Evolutionary conservation across 257 asterid genomes (phyloP).

Genomic region (Solanum tarijense): DNA sequence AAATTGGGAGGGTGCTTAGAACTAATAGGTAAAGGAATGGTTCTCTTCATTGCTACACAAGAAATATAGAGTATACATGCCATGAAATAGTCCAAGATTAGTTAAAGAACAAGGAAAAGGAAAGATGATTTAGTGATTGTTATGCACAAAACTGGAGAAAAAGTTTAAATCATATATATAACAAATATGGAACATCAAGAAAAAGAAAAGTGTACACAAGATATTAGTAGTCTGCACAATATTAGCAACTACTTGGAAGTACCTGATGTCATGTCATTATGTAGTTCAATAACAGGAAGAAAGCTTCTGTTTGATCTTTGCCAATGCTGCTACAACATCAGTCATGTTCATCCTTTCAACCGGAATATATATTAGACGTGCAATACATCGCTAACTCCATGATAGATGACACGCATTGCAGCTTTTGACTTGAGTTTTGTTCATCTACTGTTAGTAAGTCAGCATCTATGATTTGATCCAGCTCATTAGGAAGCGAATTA

Average conservation of each 20-base stretch:
- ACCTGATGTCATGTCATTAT: background rate
- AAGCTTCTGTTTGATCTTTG: constrained; percentile 3
- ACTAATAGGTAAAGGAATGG: background rate
- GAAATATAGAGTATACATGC: background rate
- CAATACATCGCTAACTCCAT: constrained; percentile 4
- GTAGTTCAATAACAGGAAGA: background rate
- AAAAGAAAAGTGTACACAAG: background rate
- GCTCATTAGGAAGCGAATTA: background rate
- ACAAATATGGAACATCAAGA: background rate
- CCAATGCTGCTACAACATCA: constrained; percentile 2
- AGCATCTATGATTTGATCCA: constrained; percentile 2
- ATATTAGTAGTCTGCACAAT: background rate
- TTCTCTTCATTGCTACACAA: background rate
- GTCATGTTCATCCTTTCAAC: constrained; percentile 5
- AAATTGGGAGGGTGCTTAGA: background rate
- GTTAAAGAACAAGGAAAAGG: background rate
- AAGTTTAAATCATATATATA: background rate
- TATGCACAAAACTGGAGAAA: background rate
- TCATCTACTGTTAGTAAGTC: constrained; percentile 1
- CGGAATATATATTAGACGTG: background rate
- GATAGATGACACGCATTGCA: constrained; percentile 5
- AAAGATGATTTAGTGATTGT: background rate
- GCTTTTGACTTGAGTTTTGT: background rate
- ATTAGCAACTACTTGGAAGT: background rate
- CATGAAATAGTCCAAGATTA: background rate